A percentile compares a stretch with the other conserved stretches of the same genome.
phyloP scores from a whole-genome alignment of 2,329 filamentous ascomycete genomes.

The Westerdykella sp. region DNA sequence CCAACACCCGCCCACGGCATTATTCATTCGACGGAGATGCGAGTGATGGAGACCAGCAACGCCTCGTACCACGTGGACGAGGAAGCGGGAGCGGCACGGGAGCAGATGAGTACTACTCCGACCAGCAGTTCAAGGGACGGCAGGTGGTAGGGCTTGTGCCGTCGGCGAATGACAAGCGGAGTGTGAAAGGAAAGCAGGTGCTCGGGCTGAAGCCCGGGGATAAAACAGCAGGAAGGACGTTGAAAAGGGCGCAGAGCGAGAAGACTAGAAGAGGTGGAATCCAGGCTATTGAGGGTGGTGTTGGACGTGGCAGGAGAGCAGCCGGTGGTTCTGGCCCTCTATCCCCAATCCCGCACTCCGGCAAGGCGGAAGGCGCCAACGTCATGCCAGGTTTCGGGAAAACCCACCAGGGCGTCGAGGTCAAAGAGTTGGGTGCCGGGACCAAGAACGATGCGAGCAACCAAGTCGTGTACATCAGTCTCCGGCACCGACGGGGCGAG shows the following conservation, averaged over 20 bases:
- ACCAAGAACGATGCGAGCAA: no score
- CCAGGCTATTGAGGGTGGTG: not conserved
- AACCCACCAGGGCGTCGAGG: no score
- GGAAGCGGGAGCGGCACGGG: no score
- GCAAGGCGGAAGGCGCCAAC: no score
- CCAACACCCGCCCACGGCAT: constrained; percentile 13
- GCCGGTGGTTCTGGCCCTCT: no score
- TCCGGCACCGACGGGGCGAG: not conserved
- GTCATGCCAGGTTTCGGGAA: no score
- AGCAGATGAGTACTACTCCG: no score
- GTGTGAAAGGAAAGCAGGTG: not conserved
- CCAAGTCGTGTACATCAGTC: not conserved
- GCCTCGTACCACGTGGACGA: no score
- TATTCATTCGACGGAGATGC: constrained; percentile 1
- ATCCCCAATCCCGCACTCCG: no score
- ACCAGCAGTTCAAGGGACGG: not conserved
- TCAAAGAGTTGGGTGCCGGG: no score
- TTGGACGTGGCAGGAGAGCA: not conserved
- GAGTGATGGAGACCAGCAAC: no score
- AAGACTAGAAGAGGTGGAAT: not conserved
- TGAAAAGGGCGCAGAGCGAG: not conserved
- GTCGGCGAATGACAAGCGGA: not conserved
- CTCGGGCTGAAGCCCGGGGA: not conserved
- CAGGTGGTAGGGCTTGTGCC: not conserved
- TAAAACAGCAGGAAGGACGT: not conserved